A percentile compares a stretch with the other conserved stretches of the same genome.
Evolutionary conservation across 1,284 basidiomycete genomes (phyloP).

Genomic region (Sporisorium iseilematis-ciliati): DNA sequence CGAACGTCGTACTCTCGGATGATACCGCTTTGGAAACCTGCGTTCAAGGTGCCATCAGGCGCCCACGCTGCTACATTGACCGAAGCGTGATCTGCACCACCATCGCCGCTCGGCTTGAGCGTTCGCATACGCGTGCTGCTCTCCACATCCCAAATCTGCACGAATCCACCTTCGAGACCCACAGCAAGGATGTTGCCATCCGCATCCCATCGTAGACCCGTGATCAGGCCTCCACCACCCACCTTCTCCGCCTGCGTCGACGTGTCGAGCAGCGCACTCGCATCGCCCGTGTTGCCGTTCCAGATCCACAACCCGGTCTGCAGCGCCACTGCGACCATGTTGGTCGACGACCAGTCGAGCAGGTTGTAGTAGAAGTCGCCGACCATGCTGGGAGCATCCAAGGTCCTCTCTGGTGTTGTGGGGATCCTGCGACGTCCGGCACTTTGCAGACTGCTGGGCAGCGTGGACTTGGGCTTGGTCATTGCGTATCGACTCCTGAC

Average conservation of each 20-base stretch:
- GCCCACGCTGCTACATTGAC: slow-evolving; percentile 65
- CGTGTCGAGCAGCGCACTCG: slow-evolving; percentile 76
- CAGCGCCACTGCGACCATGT: slow-evolving; percentile 73
- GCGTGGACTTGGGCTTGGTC: slow-evolving; percentile 57
- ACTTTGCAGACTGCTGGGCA: slow-evolving; percentile 63
- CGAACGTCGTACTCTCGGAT: slow-evolving; percentile 68
- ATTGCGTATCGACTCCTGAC: slow-evolving; percentile 62
- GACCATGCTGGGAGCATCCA: slow-evolving; percentile 93
- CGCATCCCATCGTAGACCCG: slow-evolving; percentile 84
- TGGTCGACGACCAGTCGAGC: slow-evolving; percentile 86
- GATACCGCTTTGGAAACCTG: slow-evolving; percentile 65
- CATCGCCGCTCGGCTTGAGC: slow-evolving; percentile 62
- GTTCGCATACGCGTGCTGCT: slow-evolving; percentile 83
- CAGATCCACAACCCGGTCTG: slow-evolving; percentile 73
- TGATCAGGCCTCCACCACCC: slow-evolving; percentile 73
- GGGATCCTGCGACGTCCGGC: slow-evolving; percentile 80
- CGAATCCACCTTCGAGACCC: slow-evolving; percentile 84
- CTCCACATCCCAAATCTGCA: slow-evolving; percentile 96
- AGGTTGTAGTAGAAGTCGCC: slow-evolving; percentile 99
- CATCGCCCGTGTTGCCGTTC: slow-evolving; percentile 89
- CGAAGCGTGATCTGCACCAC: slow-evolving; percentile 61
- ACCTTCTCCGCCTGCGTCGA: slow-evolving; percentile 62
- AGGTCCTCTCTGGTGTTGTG: slow-evolving; percentile 85
- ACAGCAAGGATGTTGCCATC: slow-evolving; percentile 90
- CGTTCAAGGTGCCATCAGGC: slow-evolving; percentile 62